Evolutionary conservation across 306 rosid genomes (phyloP), one percentile per base, ranked within the genome.

Genomic region (Trifolium dubium): DNA sequence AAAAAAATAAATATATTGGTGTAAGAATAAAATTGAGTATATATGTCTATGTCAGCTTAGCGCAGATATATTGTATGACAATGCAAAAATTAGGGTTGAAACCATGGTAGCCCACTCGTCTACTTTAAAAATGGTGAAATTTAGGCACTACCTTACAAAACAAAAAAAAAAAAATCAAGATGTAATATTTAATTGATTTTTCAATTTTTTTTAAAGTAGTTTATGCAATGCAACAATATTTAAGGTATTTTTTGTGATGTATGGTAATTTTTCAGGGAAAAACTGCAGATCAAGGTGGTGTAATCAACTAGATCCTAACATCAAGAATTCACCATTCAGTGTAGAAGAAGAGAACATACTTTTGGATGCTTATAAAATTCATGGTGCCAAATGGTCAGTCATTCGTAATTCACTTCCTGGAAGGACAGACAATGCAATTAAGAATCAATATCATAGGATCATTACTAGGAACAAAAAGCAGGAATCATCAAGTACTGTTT

Each of bases 231-330:
- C 1, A 23, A 23, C 23, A 23, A 23, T 8, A 5, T 5, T 35
- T 35, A 5, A 8, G 6, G 39, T 41, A 54, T 8, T 15, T 14
- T 2, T n/a, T 14, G 17, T 49, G 17, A 4, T 49, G 5, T 40
- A 49, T 14, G 5, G 28, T 5, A 8, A 2, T 50, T 83, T 74
- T 83, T 69, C 68, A 92, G 98, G 96, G 0, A 92, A 90, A 73
- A 92, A 94, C 50, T 92, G 98, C 76, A 87, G 98, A 85, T 73
- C 88, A 73, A 92, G 98, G 77, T 92, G 98, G 98, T 87, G 84
- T 73, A 92, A 92, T 58, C 98, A 92, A 65, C 86, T 92, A 37
- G 89, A 92, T 83, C 98, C 98, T 14, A 82, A 79, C 70, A 85
- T 92, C 9, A 92, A 90, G 79, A 78, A 71, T 50, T 64, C 71